Evolutionary conservation across 805 yeast genomes (phyloP), one percentile per base, ranked within the genome.

Genomic region (Ogataea pini): DNA sequence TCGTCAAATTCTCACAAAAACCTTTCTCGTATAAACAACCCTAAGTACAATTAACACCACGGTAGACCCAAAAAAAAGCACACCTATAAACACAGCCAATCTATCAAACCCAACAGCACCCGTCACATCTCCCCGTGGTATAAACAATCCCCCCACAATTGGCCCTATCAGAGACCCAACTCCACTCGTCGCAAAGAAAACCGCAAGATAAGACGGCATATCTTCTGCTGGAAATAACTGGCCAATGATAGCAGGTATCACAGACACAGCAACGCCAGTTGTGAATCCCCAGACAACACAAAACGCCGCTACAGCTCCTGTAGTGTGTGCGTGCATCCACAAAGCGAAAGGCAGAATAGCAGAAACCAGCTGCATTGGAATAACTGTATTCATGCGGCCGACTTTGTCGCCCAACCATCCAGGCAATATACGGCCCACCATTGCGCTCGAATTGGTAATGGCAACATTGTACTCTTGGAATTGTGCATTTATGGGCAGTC

Each of bases 321-420:
- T 42, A 49, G 76, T 77, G 44, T 75, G 64, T 4, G 80, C 76
- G 1, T 82, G 80, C 19, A 73, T 67, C 79, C 79, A 75, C 70
- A 73, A 65, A 8, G 77, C 75, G 39, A 69, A 56, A 17, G 72
- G 62, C 18, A 73, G 61, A 4, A 73, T 47, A 14, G 51, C 57
- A 1, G 67, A 67, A 22, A 70, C 65, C 1, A 72, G 22, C 13
- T 57, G 34, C 42, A 72, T 69, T 4, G 65, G 68, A 7, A 66
- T 37, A 18, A 67, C 50, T 4, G 64, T 65, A 19, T 76, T 69
- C 0, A 82, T 72, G 10, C 77, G 64, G 0, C 80, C 67, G 1
- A 49, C 31, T 29, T 42, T 44, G 57, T 82, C 86, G 1, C 78
- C 68, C 7, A 77, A 19, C 19, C 65, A 56, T 4, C 85, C 85